A percentile compares a stretch with the other conserved stretches of the same genome.
Conservation (phyloP, 352 stramenopile genomes). For the Pythium sukuiense region DNA sequence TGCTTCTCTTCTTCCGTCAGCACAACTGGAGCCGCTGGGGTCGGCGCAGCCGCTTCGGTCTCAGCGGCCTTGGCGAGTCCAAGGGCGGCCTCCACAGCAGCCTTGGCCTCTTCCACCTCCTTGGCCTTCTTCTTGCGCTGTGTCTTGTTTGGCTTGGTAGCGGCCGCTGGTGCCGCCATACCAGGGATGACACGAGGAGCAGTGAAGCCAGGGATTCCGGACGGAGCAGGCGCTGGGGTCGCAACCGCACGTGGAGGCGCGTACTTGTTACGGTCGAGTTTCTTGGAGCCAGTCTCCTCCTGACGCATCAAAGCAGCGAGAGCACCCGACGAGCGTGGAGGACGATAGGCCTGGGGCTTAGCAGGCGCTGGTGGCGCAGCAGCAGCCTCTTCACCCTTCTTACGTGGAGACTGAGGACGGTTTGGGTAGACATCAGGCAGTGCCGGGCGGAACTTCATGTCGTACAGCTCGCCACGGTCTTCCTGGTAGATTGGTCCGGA, state of each 20-base stretch:
- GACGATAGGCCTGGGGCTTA: slow-evolving; percentile 84
- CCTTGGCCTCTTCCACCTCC: slow-evolving; percentile 66
- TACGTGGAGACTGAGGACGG: slow-evolving; percentile 78
- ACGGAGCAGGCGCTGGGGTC: slow-evolving; percentile 6
- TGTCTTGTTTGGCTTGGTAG: slow-evolving; percentile 81
- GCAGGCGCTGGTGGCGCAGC: slow-evolving; percentile 43
- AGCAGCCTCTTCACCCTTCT: slow-evolving; percentile 59
- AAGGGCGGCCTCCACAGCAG: slow-evolving; percentile 55
- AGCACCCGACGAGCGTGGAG: slow-evolving; percentile 84
- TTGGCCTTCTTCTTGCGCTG: slow-evolving; percentile 84
- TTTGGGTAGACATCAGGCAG: slow-evolving; percentile 83
- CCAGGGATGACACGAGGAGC: slow-evolving; percentile 57
- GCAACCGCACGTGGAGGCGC: slow-evolving; percentile 39
- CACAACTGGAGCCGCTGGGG: slow-evolving; percentile 24
- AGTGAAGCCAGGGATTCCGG: slow-evolving; percentile 47
- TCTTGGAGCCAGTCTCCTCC: slow-evolving; percentile 75
- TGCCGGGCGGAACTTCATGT: slow-evolving; percentile 86
- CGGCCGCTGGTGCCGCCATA: slow-evolving; percentile 47
- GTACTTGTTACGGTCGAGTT: slow-evolving; percentile 88
- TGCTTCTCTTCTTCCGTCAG: slow-evolving; percentile 79
- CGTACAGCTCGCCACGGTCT: slow-evolving; percentile 82
- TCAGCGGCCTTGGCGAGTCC: slow-evolving; percentile 22
- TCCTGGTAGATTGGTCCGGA: slow-evolving; percentile 85
- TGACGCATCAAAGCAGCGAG: slow-evolving; percentile 94
- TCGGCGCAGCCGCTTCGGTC: slow-evolving; percentile 13